Evolutionary conservation across 177 flowering plant genomes (phyloP).

Genomic region (Telopea speciosissima): DNA sequence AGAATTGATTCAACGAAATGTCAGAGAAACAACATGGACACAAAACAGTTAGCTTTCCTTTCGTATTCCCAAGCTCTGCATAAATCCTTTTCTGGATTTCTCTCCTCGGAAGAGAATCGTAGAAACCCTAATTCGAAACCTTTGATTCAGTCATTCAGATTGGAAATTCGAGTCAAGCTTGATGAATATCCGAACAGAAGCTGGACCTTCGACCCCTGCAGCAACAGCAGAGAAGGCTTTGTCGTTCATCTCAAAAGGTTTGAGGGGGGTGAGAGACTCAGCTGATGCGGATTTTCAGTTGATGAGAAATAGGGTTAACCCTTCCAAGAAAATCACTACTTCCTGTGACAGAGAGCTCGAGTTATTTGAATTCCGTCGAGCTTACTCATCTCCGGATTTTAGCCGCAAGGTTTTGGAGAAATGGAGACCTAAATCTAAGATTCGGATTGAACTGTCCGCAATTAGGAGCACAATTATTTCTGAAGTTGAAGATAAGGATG

Average conservation of each 20-base stretch:
- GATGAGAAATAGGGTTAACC: slow-evolving; percentile 31
- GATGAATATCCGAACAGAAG: slow-evolving; percentile 17
- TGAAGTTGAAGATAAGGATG: slow-evolving; percentile 44
- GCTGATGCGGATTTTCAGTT: slow-evolving; percentile 32
- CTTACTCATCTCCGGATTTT: slow-evolving; percentile 69
- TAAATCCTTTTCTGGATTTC: background rate
- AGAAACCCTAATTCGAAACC: slow-evolving; percentile 2
- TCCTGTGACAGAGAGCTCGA: slow-evolving; percentile 36
- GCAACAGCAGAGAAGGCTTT: slow-evolving; percentile 28
- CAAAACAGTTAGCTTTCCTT: too few species aligned
- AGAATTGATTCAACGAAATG: too few species aligned
- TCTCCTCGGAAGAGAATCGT: background rate
- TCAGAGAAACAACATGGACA: too few species aligned
- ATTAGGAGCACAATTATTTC: slow-evolving; percentile 69
- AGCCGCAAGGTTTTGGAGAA: slow-evolving; percentile 64
- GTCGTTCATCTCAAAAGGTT: slow-evolving; percentile 31
- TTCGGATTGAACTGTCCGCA: slow-evolving; percentile 66
- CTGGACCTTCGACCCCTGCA: slow-evolving; percentile 15
- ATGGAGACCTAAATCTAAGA: slow-evolving; percentile 56
- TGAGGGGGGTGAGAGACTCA: slow-evolving; percentile 33
- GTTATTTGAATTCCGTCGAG: slow-evolving; percentile 69
- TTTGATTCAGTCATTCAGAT: background rate
- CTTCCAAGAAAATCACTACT: slow-evolving; percentile 33
- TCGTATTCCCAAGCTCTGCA: too few species aligned
- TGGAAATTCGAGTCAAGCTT: background rate